These are phyloP conservation scores for Entomophthora muscae DNA, from an alignment of 371 early-diverging fungal genomes.

Conservation along the genomic window DNA sequence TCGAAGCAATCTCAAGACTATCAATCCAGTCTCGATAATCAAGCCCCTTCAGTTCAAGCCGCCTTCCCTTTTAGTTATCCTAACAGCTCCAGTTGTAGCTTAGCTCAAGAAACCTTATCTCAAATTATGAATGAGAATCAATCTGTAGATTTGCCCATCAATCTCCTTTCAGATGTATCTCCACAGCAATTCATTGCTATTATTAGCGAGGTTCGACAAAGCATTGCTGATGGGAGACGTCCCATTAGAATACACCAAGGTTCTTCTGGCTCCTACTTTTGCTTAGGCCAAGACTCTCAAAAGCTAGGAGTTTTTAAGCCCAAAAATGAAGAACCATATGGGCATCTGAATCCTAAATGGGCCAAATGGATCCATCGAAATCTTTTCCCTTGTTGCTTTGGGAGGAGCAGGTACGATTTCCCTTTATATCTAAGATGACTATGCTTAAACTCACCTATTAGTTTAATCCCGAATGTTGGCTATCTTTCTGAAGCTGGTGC, in stretches of 20 bases:
- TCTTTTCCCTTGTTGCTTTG: conserved; percentile 77
- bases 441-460: conserved; percentile 8
- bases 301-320: conserved; percentile 87
- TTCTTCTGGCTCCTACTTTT: conserved; percentile 82
- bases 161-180: neutral
- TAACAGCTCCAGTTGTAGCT: neutral
- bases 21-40: neutral
- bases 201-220: conserved; percentile 45
- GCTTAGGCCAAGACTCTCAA: conserved; percentile 41
- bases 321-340: conserved; percentile 88
- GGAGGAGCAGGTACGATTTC: conserved; percentile 43
- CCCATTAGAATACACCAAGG: conserved; percentile 58
- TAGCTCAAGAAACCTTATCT: neutral
- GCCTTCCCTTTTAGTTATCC: neutral
- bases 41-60: neutral
- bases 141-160: neutral
- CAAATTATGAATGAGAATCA: neutral
- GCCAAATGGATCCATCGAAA: conserved; percentile 83
- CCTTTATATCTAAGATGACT: neutral
- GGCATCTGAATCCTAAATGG: conserved; percentile 82
- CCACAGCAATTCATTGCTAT: conserved; percentile 29
- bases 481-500: conserved; percentile 80
- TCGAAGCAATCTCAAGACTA: neutral
- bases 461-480: conserved; percentile 70
- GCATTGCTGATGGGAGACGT: conserved; percentile 45